phyloP scores from a whole-genome alignment of 73 alveolate genomes.

The Durusdinium trenchii region DNA sequence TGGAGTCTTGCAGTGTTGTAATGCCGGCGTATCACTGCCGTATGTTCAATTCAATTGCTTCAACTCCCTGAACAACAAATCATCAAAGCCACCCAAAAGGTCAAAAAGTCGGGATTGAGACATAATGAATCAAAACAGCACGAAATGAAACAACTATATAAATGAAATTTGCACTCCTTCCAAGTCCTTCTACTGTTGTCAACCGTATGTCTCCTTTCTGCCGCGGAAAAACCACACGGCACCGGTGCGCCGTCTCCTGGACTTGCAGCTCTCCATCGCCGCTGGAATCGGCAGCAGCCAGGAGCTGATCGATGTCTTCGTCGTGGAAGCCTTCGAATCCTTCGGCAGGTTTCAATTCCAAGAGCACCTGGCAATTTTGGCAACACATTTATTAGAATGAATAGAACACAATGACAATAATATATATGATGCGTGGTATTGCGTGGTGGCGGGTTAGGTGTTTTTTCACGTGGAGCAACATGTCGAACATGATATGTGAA shows the following conservation, averaged over 20 bases:
- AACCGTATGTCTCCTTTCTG: neutral
- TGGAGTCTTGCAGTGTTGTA: no score
- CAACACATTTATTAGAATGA: no score
- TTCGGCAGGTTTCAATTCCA: neutral
- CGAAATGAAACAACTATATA: neutral
- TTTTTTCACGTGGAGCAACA: no score
- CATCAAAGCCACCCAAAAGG: no score
- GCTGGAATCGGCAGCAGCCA: conserved; percentile 31
- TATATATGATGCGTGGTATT: no score
- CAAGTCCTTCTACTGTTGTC: neutral
- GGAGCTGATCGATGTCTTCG: neutral
- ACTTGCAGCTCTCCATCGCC: conserved; percentile 63
- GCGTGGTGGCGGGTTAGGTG: no score
- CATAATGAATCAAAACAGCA: neutral
- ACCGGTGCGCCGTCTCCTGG: neutral
- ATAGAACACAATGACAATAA: no score
- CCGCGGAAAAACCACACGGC: neutral
- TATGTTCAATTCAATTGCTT: no score
- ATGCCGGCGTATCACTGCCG: no score
- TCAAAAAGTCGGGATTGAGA: no score
- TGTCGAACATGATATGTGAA: no score
- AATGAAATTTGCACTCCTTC: neutral
- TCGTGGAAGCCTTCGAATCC: neutral
- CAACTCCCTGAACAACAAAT: no score
- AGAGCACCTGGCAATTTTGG: neutral